Evolutionary conservation across 176 grass and related monocot genomes (phyloP), one percentile per base, ranked within the genome.

Genomic region (Oryza longistaminata): DNA sequence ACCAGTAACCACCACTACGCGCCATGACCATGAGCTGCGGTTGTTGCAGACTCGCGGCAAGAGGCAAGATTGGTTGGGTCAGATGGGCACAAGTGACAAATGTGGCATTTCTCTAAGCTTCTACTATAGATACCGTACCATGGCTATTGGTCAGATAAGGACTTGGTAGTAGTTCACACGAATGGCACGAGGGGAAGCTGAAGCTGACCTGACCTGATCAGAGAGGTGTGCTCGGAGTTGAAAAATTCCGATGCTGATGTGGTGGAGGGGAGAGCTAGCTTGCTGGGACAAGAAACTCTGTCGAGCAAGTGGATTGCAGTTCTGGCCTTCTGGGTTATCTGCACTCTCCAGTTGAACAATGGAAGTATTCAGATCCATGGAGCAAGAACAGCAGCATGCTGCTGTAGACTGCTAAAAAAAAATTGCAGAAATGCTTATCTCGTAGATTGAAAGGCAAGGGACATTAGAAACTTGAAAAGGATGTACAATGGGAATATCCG

Each of bases 401-500:
- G n/a, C 45, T 40, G 8, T 40, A 16, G 22, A 25, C 5, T 70
- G 2, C 22, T 35, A 58, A 7, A 43, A 9, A 43, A 43, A 43
- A 43, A n/a, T n/a, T 70, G 5, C 50, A 43, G 9, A 53, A 53
- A 53, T 19, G 3, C 46, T 55, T 55, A 61, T 11, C 74, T 69
- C 25, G 9, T 15, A 10, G 19, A 73, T 46, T 43, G 39, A 50
- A 6, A 21, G 66, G 31, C 7, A 26, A 42, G 4, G 3, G 21
- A 21, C 6, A 62, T 62, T 62, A 62, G 37, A 39, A 55, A 9
- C 8, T 39, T 68, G 64, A 26, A 75, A 21, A 21, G 49, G 69
- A 70, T 39, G 6, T 26, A 21, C 61, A 67, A 46, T 5, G 4
- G 9, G 76, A 70, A 70, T 60, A 89, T 76, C 82, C 70, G 34